A percentile compares a stretch with the other conserved stretches of the same genome.
These are phyloP conservation scores for Chlorella variabilis DNA, from an alignment of 163 green algal genomes.

Conservation along the genomic window DNA sequence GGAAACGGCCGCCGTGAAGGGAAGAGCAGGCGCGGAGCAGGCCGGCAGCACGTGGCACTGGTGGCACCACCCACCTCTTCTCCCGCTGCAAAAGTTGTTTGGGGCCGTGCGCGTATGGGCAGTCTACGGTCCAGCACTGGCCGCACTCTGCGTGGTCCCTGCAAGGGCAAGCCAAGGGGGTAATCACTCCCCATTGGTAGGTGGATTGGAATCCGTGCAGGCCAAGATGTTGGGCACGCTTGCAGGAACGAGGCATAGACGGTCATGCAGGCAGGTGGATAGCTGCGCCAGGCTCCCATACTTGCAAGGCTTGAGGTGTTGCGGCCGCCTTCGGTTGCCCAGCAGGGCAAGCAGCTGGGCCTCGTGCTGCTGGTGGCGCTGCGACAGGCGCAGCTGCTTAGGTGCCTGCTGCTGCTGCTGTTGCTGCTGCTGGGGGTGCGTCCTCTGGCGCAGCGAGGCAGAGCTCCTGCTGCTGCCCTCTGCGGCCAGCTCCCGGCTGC, in stretches of 20 bases:
- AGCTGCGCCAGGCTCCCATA: neutral
- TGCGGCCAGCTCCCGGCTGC: neutral
- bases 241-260: too few relatives aligned
- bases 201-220: too few relatives aligned
- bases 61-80: neutral
- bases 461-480: neutral
- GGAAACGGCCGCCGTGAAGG: too few relatives aligned
- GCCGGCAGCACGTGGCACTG: too few relatives aligned
- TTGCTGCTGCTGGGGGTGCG: too few relatives aligned
- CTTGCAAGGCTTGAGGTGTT: neutral
- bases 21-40: too few relatives aligned
- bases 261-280: too few relatives aligned
- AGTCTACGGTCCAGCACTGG: conserved; percentile 1
- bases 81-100: neutral
- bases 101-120: conserved; percentile 2
- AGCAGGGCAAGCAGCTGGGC: neutral
- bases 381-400: neutral
- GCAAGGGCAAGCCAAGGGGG: neutral
- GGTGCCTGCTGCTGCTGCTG: neutral
- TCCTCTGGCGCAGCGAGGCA: too few relatives aligned
- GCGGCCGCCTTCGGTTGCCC: neutral
- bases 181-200: too few relatives aligned
- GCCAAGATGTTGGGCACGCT: too few relatives aligned
- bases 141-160: neutral
- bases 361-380: neutral